Evolutionary conservation across 257 asterid species (phyloP), one percentile per base, ranked within the genome.

Genomic region (Linderniella brevidens): DNA sequence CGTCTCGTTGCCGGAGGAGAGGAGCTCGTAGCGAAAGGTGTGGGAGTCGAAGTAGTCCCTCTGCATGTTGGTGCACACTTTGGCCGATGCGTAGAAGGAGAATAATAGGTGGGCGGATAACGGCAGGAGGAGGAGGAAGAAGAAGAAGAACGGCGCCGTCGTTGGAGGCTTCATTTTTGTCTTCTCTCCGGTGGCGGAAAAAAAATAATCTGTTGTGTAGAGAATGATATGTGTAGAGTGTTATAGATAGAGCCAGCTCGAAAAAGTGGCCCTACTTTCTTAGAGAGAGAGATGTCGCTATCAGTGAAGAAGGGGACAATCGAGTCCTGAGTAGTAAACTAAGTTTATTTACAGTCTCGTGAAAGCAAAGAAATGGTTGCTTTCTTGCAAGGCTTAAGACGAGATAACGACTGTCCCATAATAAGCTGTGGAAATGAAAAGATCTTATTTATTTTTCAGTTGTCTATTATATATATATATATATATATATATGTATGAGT

Each of bases 11-110:
- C 64, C 52, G 32, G 97, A 80, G 8, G 75, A 36, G 48, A 69
- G 64, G 48, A 87, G 50, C 18, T 72, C 76, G 49, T 74, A 66
- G 19, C 95, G 43, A 8, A 64, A 55, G 13, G 84, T 72, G 52
- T 87, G 97, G 1, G 97, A 80, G 70, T 54, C 1, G 37, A 47
- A 48, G 81, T 63, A 25, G 6, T 25, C 32, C 6, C 32, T 25
- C 3, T 72, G 64, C 20, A 13, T 19, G 59, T 87, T 78, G 25
- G 95, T 87, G 61, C 97, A 87, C 59, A 63, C 80, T 25, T 74
- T 87, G 39, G 79, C 17, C 52, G 57, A 1, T 37, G 54, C 79
- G 41, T 18, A 39, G 29, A 59, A 70, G 50, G 19, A 58, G 3
- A 73, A 20, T 16, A 48, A 25, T 25, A 25, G 32, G 32, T 25